phyloP scores from a whole-genome alignment of 805 yeast species.

The Hanseniaspora occidentalis region DNA sequence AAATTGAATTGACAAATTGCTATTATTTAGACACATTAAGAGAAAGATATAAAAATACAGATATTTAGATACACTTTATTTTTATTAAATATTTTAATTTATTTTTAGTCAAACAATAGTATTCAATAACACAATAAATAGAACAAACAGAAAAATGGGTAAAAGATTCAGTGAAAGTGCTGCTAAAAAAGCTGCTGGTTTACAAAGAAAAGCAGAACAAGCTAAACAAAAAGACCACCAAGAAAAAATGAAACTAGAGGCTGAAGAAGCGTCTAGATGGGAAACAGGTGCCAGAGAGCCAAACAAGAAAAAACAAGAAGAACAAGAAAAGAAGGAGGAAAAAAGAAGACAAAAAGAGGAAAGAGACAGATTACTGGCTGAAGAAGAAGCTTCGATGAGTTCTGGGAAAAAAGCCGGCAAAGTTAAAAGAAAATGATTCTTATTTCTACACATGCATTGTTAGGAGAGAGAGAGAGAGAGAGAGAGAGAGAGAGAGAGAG shows the following conservation, averaged over 20 bases:
- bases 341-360: conserved; percentile 20
- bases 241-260: conserved; percentile 16
- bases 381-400: conserved; percentile 17
- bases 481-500: too few species aligned
- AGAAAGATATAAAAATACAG: too few species aligned
- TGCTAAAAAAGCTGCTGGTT: conserved; percentile 24
- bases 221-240: conserved; percentile 17
- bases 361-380: conserved; percentile 22
- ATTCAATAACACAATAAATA: neutral
- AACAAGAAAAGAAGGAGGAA: conserved; percentile 21
- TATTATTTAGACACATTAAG: too few species aligned
- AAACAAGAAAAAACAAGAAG: conserved; percentile 17
- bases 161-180: conserved; percentile 26
- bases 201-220: conserved; percentile 23
- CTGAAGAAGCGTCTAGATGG: conserved; percentile 25
- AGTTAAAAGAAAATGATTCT: neutral
- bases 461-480: too few species aligned
- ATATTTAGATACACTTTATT: too few species aligned
- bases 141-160: conserved; percentile 16
- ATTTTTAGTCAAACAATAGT: too few species aligned
- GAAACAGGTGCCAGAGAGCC: conserved; percentile 19
- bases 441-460: too few species aligned
- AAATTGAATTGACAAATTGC: too few species aligned
- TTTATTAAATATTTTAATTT: too few species aligned
- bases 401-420: neutral